Base-by-base conservation (phyloP, 2,329 filamentous ascomycete genomes). In the Apiospora sp. region DNA sequence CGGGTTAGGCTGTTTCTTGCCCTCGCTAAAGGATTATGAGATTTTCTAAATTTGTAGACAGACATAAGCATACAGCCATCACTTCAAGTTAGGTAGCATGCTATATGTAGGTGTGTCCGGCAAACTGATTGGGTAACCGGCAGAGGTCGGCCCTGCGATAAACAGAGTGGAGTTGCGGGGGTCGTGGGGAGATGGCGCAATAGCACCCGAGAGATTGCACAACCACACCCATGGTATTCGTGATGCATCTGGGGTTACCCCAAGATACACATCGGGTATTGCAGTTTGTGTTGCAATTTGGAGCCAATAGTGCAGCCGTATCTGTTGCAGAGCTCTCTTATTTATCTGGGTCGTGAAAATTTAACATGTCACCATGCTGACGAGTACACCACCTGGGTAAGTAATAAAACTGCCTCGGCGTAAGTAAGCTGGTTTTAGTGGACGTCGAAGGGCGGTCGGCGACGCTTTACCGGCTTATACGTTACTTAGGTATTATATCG, bases 101-200 rank as follows among this genome's bases (percentile, higher is more conserved):
- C 30, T 61, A 61, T 61, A 61, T 61, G 54, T 61, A 37, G 19
- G 16, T 13, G 12, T 12, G 27, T n/a, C 30, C 3, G 54, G 54
- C 30, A 22, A 19, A 58, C 3, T 19, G 27, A 58, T 34, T 34
- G 51, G 27, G 27, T 34, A 16, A 22, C 34, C 51, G 51, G 51
- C 27, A 34, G 27, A 34, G 27, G 2, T 41, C 37, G 37, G 54
- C 7, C 54, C 54, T 61, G 54, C 54, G 54, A 61, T 68, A 34
- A 68, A 8, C 43, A 44, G 67, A 68, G 43, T 37, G 14, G 43
- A 24, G 67, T 6, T n/a, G 67, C 67, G 67, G 67, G 41, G 67
- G 41, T 27, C 22, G 34, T 27, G 27, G 27, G 30, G 16, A 3
- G 27, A 68, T 68, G 67, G 67, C 67, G 67, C 24, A 48, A 68